phyloP scores from a whole-genome alignment of 306 rosid genomes.

The Vigna unguiculata region DNA sequence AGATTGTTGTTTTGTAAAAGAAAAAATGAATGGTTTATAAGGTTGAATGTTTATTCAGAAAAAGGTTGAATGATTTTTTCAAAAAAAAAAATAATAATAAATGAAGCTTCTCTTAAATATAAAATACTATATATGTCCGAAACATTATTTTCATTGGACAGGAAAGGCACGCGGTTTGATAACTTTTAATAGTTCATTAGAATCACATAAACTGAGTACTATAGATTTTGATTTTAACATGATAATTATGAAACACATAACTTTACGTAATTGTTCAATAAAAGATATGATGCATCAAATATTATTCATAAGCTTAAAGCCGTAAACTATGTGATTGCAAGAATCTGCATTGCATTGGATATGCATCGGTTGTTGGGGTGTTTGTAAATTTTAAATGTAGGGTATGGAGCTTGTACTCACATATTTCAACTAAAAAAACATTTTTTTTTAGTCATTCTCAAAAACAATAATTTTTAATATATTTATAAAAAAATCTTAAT shows the following conservation, averaged over 20 bases:
- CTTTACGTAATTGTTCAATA: constrained; percentile 1
- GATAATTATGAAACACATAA: not conserved
- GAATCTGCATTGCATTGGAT: not conserved
- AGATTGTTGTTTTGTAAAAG: too few species aligned
- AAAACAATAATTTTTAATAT: not conserved
- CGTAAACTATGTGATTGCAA: not conserved
- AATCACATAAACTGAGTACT: not conserved
- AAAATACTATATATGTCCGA: too few species aligned
- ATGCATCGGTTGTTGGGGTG: constrained; percentile 7
- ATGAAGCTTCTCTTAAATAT: too few species aligned
- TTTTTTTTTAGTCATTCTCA: not conserved
- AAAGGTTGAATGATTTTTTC: too few species aligned
- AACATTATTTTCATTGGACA: not conserved
- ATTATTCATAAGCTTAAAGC: not conserved
- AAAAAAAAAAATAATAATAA: too few species aligned
- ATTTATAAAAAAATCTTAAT: too few species aligned
- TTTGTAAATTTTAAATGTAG: not conserved
- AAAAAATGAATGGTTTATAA: too few species aligned
- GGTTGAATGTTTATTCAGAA: too few species aligned
- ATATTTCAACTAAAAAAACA: not conserved
- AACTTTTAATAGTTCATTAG: not conserved
- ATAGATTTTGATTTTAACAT: not conserved
- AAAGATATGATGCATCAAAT: constrained; percentile 11
- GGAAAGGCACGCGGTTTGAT: not conserved
- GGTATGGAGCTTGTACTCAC: not conserved